Evolutionary conservation across 257 asterid species (phyloP), one percentile per base, ranked within the genome.

Genomic region (Solanum paucissectum): DNA sequence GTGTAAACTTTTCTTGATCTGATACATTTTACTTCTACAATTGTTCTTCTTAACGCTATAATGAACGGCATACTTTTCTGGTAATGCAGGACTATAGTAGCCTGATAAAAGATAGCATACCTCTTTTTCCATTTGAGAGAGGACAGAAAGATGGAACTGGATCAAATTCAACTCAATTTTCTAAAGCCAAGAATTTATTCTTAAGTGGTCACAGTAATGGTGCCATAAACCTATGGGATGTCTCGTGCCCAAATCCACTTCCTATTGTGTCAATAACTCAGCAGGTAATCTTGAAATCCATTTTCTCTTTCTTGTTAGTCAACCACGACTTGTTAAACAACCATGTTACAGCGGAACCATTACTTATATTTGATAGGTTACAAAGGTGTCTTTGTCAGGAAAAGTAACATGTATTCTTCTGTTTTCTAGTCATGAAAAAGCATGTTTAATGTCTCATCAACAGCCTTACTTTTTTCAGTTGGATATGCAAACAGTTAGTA

Each of bases 121-220:
- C 94, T 38, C 91, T 94, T 89, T 94, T 97, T 89, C 95, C 96
- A 64, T 94, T 94, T 87, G 95, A 93, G 87, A 90, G 86, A 87
- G 90, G 88, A 87, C 88, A 86, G 25, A 94, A 92, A 88, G 98
- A 94, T 87, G 98, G 96, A 90, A 88, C 91, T 86, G 90, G 83
- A 90, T 90, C 98, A 66, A 92, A 86, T 86, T 84, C 93, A 33
- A 77, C 89, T 83, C 87, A 94, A n/a, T 90, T 95, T 91, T 92
- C 95, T 21, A 95, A 90, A 90, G 95, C 95, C 68, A 91, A 88
- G 87, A 97, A 97, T 91, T 86, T 97, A 86, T 91, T 91, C 87
- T 88, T 97, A 83, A 95, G 98, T 32, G 99, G 99, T 62, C 98
- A 97, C 87, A 87, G 89, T 87, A 92, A 94, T 88, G 99, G 99